Conservation (phyloP, 2,329 filamentous ascomycete genomes). For the Paramyrothecium roridum region DNA sequence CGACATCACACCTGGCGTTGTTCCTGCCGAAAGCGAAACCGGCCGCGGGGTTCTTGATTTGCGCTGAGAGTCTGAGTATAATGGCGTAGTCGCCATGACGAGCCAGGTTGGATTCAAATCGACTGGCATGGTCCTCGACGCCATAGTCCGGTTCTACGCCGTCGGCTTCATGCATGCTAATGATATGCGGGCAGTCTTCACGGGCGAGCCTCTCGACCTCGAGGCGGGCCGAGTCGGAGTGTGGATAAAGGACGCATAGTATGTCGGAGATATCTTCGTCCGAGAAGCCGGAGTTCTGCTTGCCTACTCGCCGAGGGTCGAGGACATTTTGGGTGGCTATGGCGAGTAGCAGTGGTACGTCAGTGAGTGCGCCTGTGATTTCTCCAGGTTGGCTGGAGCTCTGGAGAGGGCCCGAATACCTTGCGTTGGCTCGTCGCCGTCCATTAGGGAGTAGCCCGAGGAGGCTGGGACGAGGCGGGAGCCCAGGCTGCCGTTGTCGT, state of each 20-base stretch:
- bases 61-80: slow-evolving; percentile 74
- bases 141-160: slow-evolving; percentile 49
- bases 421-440: slow-evolving; percentile 42
- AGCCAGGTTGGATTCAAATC: slow-evolving; percentile 41
- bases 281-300: slow-evolving; percentile 78
- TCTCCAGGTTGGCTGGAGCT: slow-evolving; percentile 7
- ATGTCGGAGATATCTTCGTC: slow-evolving; percentile 85
- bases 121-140: slow-evolving; percentile 45
- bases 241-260: slow-evolving; percentile 82
- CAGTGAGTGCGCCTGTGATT: slow-evolving; percentile 8
- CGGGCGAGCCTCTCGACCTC: slow-evolving; percentile 58
- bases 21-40: slow-evolving; percentile 91
- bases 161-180: slow-evolving; percentile 45
- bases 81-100: slow-evolving; percentile 63
- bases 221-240: slow-evolving; percentile 66
- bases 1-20: slow-evolving; percentile 65
- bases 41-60: slow-evolving; percentile 61
- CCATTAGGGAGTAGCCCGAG: slow-evolving; percentile 34
- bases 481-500: slow-evolving; percentile 12
- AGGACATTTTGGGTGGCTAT: slow-evolving; percentile 74
- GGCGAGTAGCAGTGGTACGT: slow-evolving; percentile 10
- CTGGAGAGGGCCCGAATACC: slow-evolving; percentile 20
- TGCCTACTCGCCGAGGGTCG: slow-evolving; percentile 75
- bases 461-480: slow-evolving; percentile 19
- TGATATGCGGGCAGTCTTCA: slow-evolving; percentile 45